These are phyloP conservation scores for Yamadazyma scolyti DNA, from an alignment of 805 yeast species.

Conservation along the genomic window DNA sequence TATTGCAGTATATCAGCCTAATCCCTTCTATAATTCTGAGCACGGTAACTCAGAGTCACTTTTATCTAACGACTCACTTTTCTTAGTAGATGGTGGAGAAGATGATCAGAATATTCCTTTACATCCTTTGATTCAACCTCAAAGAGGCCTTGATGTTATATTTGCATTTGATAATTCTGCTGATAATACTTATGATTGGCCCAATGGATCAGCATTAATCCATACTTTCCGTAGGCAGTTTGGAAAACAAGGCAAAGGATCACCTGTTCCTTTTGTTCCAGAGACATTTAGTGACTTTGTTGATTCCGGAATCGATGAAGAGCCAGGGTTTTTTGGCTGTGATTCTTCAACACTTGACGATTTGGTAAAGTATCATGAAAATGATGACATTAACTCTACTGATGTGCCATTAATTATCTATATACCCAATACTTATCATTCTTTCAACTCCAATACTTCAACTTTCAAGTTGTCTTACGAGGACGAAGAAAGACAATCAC, in stretches of 20 bases:
- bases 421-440: conserved; percentile 65
- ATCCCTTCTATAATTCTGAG: conserved; percentile 31
- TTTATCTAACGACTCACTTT: conserved; percentile 25
- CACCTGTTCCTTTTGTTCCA: conserved; percentile 80
- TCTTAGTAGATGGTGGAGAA: conserved; percentile 42
- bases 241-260: conserved; percentile 46
- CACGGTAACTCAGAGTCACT: conserved; percentile 15
- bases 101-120: conserved; percentile 41
- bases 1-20: conserved; percentile 37
- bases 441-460: conserved; percentile 67
- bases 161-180: conserved; percentile 42
- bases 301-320: conserved; percentile 55
- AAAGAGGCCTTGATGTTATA: conserved; percentile 35
- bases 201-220: conserved; percentile 38
- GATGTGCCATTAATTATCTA: conserved; percentile 66
- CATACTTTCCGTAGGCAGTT: conserved; percentile 34
- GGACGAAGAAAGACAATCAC: conserved; percentile 50
- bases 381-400: conserved; percentile 17
- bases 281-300: conserved; percentile 53
- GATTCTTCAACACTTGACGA: conserved; percentile 57
- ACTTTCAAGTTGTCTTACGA: conserved; percentile 64
- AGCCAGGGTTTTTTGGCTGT: conserved; percentile 84
- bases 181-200: conserved; percentile 38
- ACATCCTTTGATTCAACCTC: conserved; percentile 35
- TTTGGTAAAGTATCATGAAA: conserved; percentile 28